These are phyloP conservation scores for Rubia yunnanensis DNA, from an alignment of 257 asterid genomes.

Conservation along the genomic window DNA sequence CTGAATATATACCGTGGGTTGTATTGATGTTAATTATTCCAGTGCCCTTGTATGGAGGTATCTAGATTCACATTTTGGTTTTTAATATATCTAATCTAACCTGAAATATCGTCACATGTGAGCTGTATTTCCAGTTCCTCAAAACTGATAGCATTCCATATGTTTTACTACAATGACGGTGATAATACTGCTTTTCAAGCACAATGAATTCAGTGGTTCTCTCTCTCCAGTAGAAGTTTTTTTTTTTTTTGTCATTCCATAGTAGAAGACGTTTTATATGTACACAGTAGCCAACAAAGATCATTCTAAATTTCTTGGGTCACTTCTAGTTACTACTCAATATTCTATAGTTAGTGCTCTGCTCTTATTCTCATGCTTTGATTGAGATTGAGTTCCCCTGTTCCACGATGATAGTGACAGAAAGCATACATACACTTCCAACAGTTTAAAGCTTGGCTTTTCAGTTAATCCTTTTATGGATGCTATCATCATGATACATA, in stretches of 20 bases:
- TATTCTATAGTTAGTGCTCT: not conserved
- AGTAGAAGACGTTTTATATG: not conserved
- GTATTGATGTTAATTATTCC: not conserved
- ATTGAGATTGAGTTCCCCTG: not conserved
- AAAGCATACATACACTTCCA: not conserved
- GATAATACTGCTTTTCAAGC: too few species aligned
- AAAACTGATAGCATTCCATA: not conserved
- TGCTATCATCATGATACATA: not conserved
- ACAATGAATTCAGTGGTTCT: not conserved
- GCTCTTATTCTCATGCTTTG: not conserved
- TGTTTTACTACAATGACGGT: not conserved
- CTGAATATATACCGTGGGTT: not conserved
- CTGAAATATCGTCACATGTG: not conserved
- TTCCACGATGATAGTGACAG: not conserved
- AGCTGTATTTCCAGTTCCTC: not conserved
- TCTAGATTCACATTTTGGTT: not conserved
- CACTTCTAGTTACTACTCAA: not conserved
- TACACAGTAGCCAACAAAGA: not conserved
- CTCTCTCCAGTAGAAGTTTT: not conserved
- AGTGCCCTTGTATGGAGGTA: not conserved
- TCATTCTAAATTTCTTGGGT: not conserved
- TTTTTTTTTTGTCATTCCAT: not conserved
- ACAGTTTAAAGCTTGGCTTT: not conserved
- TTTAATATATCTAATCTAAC: not conserved
- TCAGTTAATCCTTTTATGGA: not conserved